Conservation (phyloP, 305 asterid species). For the Nicotiana rustica region DNA sequence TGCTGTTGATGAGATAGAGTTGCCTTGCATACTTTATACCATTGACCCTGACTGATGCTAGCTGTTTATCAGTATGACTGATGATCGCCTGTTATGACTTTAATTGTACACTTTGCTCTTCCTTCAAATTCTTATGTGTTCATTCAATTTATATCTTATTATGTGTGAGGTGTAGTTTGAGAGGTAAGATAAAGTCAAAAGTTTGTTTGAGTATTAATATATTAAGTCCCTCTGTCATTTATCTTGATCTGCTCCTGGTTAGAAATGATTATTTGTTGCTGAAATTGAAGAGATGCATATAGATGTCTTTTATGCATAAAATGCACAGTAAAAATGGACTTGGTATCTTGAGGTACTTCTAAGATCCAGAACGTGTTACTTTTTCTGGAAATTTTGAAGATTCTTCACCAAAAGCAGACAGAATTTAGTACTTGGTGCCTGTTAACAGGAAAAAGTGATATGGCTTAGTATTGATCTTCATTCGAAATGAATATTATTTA, state of each 20-base stretch:
- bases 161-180: slow-evolving; percentile 10
- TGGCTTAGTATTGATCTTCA: background rate
- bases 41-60: slow-evolving; percentile 2
- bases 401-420: background rate
- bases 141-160: background rate
- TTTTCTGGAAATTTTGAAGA: slow-evolving; percentile 18
- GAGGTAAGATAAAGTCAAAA: background rate
- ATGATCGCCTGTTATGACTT: slow-evolving; percentile 11
- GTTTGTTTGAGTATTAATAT: background rate
- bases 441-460: slow-evolving; percentile 16
- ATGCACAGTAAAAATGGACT: slow-evolving; percentile 2
- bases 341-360: slow-evolving; percentile 1
- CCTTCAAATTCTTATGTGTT: slow-evolving; percentile 26
- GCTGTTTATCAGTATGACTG: background rate
- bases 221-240: slow-evolving; percentile 8
- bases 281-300: slow-evolving; percentile 29
- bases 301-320: background rate
- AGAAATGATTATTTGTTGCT: background rate
- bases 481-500: slow-evolving; percentile 16
- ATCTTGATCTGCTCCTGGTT: slow-evolving; percentile 17
- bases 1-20: background rate
- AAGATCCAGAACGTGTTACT: slow-evolving; percentile 27
- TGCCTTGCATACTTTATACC: slow-evolving; percentile 20
- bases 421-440: slow-evolving; percentile 1
- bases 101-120: background rate